phyloP scores from a whole-genome alignment of 345 rosid species.

The Camelina laxa region DNA sequence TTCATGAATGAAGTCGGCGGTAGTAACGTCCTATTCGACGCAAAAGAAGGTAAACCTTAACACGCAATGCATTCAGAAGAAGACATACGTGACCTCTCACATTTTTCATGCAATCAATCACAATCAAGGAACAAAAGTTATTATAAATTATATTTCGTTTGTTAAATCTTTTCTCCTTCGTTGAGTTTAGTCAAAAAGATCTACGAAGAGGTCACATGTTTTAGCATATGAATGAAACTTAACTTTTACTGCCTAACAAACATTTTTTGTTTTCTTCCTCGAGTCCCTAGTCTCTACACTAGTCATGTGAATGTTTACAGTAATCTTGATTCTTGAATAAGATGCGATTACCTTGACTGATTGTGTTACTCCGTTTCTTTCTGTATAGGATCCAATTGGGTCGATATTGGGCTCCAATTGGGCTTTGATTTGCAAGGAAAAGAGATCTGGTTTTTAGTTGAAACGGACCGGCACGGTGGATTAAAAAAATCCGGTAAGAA shows the following conservation, averaged over 20 bases:
- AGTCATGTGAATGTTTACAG: slow-evolving; percentile 18
- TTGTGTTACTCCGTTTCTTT: background rate
- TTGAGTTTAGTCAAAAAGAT: background rate
- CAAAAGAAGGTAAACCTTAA: background rate
- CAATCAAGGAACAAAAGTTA: background rate
- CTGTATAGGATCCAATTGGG: background rate
- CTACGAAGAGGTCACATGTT: slow-evolving; percentile 28
- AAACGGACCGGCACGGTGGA: background rate
- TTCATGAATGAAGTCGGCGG: background rate
- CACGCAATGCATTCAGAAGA: slow-evolving; percentile 32
- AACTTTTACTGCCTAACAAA: slow-evolving; percentile 16
- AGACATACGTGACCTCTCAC: slow-evolving; percentile 18
- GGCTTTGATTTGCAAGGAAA: background rate
- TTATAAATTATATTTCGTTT: background rate
- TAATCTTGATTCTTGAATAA: background rate
- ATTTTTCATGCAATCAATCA: slow-evolving; percentile 22
- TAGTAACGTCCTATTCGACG: background rate
- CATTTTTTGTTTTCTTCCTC: slow-evolving; percentile 19
- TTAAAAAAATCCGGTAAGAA: background rate
- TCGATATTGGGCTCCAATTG: background rate
- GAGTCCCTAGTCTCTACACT: background rate
- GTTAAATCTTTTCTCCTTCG: background rate
- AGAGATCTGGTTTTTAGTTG: background rate
- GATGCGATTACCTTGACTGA: background rate
- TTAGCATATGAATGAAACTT: slow-evolving; percentile 23